Percentiles rank a stretch among this genome's conserved stretches.
Conservation (phyloP, 2,329 filamentous ascomycete species). For the Diaporthe sp. region DNA sequence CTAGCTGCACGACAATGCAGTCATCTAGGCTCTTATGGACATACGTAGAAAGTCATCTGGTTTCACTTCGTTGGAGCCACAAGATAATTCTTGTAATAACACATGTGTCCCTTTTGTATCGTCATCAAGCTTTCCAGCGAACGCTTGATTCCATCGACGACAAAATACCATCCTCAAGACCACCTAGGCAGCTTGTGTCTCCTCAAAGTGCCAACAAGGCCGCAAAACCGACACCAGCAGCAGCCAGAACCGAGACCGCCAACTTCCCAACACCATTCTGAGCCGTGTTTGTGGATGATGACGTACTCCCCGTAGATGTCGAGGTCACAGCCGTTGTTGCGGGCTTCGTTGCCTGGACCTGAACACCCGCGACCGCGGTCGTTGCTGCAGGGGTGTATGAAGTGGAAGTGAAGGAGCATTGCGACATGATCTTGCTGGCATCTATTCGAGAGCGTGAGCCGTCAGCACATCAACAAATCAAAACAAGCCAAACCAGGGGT, state of each 20-base stretch:
- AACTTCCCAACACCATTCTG: neutral
- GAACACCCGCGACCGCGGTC: neutral
- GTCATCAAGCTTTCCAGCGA: too few relatives aligned
- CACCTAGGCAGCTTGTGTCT: neutral
- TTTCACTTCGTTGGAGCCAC: too few relatives aligned
- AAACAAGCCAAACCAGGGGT: too few relatives aligned
- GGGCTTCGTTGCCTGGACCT: slow-evolving; percentile 12
- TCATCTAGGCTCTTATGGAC: too few relatives aligned
- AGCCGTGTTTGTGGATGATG: neutral
- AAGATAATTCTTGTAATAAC: too few relatives aligned
- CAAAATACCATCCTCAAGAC: neutral
- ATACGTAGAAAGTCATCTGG: too few relatives aligned
- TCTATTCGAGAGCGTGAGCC: neutral
- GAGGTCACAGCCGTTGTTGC: neutral
- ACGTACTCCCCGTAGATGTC: neutral
- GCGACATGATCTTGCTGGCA: slow-evolving; percentile 24
- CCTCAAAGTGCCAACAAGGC: neutral
- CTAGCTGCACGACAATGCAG: too few relatives aligned
- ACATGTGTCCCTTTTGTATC: too few relatives aligned
- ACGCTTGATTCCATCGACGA: neutral
- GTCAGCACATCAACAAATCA: neutral
- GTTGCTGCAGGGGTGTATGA: neutral
- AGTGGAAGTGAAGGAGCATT: slow-evolving; percentile 12
- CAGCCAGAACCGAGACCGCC: neutral
- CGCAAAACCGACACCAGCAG: neutral